Evolutionary conservation across 208 protist genomes (phyloP).

Genomic region (Crithidia acanthocephali): DNA sequence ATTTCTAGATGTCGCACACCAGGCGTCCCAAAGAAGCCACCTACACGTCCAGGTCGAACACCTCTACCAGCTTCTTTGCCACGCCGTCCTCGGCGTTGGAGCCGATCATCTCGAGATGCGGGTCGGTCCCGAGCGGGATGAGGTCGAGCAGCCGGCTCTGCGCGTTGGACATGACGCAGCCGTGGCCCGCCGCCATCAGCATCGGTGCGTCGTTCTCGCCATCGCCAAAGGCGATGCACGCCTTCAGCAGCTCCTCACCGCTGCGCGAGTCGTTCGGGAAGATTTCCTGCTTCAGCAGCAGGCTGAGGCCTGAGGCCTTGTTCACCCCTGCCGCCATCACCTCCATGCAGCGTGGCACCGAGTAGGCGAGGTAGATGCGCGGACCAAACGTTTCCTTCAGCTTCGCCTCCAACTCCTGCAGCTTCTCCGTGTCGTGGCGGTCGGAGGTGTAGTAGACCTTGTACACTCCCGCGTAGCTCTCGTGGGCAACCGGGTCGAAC

Average conservation of each 20-base stretch:
- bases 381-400: conserved; percentile 19
- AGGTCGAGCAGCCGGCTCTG: conserved; percentile 26
- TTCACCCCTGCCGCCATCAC: conserved; percentile 48
- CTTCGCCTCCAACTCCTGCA: conserved; percentile 16
- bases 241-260: conserved; percentile 30
- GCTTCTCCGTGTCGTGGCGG: conserved; percentile 11
- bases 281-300: conserved; percentile 31
- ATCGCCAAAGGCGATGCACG: conserved; percentile 59
- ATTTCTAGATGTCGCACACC: too few species aligned
- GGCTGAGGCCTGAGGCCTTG: conserved; percentile 35
- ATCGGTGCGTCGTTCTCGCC: conserved; percentile 53
- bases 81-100: conserved; percentile 44
- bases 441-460: conserved; percentile 48
- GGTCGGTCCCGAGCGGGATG: conserved; percentile 28
- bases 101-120: conserved; percentile 43
- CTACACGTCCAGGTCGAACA: conserved; percentile 26
- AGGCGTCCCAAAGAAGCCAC: not conserved
- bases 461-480: conserved; percentile 37
- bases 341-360: conserved; percentile 48
- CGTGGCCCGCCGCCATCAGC: conserved; percentile 34
- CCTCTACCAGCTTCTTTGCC: conserved; percentile 39
- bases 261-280: conserved; percentile 20
- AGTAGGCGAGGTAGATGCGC: conserved; percentile 29
- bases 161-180: conserved; percentile 53
- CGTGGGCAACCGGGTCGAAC: conserved; percentile 30